Evolutionary conservation across 2,329 filamentous ascomycete species (phyloP), one percentile per base, ranked within the genome.

Genomic region (Trichoderma polysporum): DNA sequence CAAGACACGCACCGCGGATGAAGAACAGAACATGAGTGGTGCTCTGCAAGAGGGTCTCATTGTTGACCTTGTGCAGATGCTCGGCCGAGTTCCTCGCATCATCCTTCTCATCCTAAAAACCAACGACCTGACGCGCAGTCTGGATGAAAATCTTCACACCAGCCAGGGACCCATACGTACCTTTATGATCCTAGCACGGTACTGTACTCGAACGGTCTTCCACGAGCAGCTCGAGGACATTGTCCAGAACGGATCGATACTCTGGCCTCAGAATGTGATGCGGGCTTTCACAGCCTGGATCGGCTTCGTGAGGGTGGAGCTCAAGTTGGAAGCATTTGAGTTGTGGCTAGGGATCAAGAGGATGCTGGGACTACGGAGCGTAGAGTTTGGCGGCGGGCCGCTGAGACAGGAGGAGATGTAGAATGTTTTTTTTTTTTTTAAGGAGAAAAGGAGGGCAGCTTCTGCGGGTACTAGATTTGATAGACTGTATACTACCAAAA

Each of bases 81-180:
- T 99, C 5, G 92, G 93, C 56, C 88, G 92, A 73, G 94, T 99
- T 7, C 95, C 95, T 0, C 85, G 93, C 52, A 92, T 99, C 70
- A 97, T 99, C 64, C 84, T 99, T 13, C 83, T 99, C 31, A 98
- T 99, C 71, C 85, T 99, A 69, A 99, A 99, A 81, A 99, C 95
- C 2, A 99, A 99, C 77, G 95, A 99, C 79, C 82, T 99, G 45
- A 99, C 95, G 17, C 89, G 95, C 70, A 95, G 91, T 73, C 85
- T 99, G 19, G 95, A 99, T 76, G 95, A 99, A 82, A 94, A 91
- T 75, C 83, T 96, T 41, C 90, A 94, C 65, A 95, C 92, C 0
- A 84, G 86, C 7, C 85, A 87, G 69, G 89, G 89, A 0, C 88
- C 88, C 3, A 84, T 90, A 70, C 83, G 88, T 56, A 85, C 81